Evolutionary conservation across 768 basidiomycete genomes (phyloP).

Genomic region (Trametes villosa): DNA sequence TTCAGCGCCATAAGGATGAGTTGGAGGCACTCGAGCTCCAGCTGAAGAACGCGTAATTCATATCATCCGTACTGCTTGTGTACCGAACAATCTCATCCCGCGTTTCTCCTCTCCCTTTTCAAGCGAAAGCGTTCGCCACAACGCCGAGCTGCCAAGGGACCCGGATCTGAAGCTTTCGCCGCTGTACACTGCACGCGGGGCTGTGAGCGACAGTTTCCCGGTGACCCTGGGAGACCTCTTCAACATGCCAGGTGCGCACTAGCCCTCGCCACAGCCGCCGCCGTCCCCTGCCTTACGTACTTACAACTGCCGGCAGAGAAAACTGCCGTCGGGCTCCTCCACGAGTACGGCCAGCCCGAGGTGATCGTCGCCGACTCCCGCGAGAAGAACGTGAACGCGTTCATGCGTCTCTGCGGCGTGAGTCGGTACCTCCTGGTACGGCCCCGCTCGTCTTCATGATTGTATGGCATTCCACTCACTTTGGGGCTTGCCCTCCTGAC

Average conservation of each 20-base stretch:
- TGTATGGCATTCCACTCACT: slow-evolving; percentile 3
- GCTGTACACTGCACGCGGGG: slow-evolving; percentile 52
- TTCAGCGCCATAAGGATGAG: slow-evolving; percentile 47
- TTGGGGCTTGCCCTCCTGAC: neutral
- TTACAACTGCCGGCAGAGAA: slow-evolving; percentile 11
- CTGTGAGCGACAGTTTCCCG: slow-evolving; percentile 53
- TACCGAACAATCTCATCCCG: neutral
- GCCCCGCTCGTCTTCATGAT: slow-evolving; percentile 6
- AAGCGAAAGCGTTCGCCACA: slow-evolving; percentile 62
- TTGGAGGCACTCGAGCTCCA: slow-evolving; percentile 50
- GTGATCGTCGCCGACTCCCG: slow-evolving; percentile 39
- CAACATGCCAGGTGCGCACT: slow-evolving; percentile 49
- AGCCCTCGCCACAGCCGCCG: neutral
- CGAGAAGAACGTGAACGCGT: slow-evolving; percentile 55
- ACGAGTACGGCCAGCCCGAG: slow-evolving; percentile 40
- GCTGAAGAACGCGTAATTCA: slow-evolving; percentile 39
- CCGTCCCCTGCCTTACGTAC: neutral
- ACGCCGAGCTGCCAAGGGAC: slow-evolving; percentile 49
- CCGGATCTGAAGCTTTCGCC: slow-evolving; percentile 46
- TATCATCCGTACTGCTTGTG: neutral
- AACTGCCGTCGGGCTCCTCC: slow-evolving; percentile 33
- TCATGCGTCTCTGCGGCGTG: slow-evolving; percentile 63
- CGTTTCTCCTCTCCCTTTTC: neutral
- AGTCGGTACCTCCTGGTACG: slow-evolving; percentile 61
- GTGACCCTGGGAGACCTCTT: slow-evolving; percentile 56